Conservation (phyloP, 805 yeast species). For the Starmerella bombicola region DNA sequence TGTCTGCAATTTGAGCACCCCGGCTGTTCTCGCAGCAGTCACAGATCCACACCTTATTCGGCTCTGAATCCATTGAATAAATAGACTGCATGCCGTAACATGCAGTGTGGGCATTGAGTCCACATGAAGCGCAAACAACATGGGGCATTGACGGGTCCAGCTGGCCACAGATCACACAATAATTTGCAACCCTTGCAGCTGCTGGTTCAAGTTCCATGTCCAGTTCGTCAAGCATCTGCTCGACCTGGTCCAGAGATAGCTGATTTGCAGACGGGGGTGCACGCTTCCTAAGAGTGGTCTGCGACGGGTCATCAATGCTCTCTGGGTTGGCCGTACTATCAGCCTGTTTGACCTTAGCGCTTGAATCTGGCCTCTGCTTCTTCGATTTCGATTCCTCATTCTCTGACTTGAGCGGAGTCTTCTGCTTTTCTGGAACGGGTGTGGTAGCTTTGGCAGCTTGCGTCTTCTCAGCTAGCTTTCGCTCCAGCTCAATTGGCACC, state of each 20-base stretch:
- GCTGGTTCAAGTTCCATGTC: constrained; percentile 7
- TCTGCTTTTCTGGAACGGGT: not conserved
- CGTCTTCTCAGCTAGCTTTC: not conserved
- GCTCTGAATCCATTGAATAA: not conserved
- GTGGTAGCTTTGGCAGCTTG: not conserved
- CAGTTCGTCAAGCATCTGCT: constrained; percentile 2
- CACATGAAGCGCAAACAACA: constrained; percentile 14
- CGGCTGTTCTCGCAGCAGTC: constrained; percentile 64
- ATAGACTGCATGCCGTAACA: constrained; percentile 16
- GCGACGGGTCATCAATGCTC: no score
- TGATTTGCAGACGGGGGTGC: not conserved
- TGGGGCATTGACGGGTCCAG: constrained; percentile 16
- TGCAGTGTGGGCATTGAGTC: constrained; percentile 16
- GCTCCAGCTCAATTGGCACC: no score
- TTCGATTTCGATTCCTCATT: no score
- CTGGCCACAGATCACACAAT: constrained; percentile 20
- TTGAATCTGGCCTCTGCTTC: no score
- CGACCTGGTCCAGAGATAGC: constrained; percentile 6
- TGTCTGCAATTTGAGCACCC: constrained; percentile 28
- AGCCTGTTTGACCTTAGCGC: no score
- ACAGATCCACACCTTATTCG: constrained; percentile 36
- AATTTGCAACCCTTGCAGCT: not conserved
- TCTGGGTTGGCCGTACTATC: no score
- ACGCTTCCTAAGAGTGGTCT: no score
- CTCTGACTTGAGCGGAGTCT: no score